A percentile compares a stretch with the other conserved stretches of the same genome.
phyloP scores from a whole-genome alignment of 208 protist species.

The Leptomonas seymouri region DNA sequence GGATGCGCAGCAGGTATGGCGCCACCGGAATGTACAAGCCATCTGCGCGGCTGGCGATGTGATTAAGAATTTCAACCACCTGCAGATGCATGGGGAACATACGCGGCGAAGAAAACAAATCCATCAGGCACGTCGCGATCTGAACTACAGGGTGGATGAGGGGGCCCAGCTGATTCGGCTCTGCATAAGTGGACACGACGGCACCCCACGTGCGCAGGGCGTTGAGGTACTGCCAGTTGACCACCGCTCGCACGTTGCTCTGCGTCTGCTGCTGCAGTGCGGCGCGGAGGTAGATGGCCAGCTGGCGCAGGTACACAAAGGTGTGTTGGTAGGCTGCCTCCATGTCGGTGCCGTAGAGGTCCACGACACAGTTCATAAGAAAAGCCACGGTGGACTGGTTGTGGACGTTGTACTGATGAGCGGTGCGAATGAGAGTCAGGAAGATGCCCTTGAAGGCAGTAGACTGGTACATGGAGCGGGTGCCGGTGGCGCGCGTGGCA shows the following conservation, averaged over 20 bases:
- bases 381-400: conserved; percentile 87
- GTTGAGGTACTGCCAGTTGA: conserved; percentile 98
- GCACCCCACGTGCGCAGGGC: conserved; percentile 93
- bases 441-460: conserved; percentile 94
- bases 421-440: conserved; percentile 88
- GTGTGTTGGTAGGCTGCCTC: conserved; percentile 94
- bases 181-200: conserved; percentile 87
- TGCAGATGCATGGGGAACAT: conserved; percentile 97
- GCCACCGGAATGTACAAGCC: conserved; percentile 93
- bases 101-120: conserved; percentile 91
- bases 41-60: conserved; percentile 84
- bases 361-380: conserved; percentile 94
- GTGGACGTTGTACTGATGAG: conserved; percentile 82
- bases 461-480: conserved; percentile 91
- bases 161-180: conserved; percentile 83
- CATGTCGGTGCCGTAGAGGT: conserved; percentile 95
- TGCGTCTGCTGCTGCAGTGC: conserved; percentile 92
- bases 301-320: conserved; percentile 98
- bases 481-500: conserved; percentile 85
- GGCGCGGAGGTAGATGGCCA: conserved; percentile 96
- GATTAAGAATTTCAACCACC: conserved; percentile 92
- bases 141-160: conserved; percentile 95
- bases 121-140: conserved; percentile 84
- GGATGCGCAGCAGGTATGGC: conserved; percentile 92
- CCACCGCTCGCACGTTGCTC: conserved; percentile 93